Conservation (phyloP, 192 early-diverging fungal genomes). For the Piromyces finnis region DNA sequence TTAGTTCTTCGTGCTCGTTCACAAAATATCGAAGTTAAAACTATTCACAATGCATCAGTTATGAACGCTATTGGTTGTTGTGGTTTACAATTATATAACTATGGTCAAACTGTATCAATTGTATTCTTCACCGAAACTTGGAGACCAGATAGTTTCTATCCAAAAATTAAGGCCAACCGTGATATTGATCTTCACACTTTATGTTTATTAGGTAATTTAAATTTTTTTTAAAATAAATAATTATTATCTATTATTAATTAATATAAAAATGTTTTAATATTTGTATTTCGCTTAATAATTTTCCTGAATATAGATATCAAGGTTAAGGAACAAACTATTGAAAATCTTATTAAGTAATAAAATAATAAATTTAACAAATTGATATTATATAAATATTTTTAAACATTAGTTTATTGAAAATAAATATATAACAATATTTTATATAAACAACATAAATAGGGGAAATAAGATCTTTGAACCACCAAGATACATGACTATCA, state of each 20-base stretch:
- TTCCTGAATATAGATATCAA: slow-evolving; percentile 58
- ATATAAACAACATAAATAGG: too few species aligned
- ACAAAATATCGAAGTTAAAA: slow-evolving; percentile 60
- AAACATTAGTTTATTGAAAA: too few species aligned
- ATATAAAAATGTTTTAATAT: too few species aligned
- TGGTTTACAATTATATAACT: slow-evolving; percentile 92
- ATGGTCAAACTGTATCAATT: slow-evolving; percentile 96
- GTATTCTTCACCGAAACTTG: slow-evolving; percentile 94
- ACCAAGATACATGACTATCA: slow-evolving; percentile 93
- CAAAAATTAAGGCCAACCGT: slow-evolving; percentile 74
- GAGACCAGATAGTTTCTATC: slow-evolving; percentile 94
- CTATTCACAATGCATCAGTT: slow-evolving; percentile 98
- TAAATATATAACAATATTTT: too few species aligned
- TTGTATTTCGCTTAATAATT: too few species aligned
- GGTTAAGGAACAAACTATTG: slow-evolving; percentile 89
- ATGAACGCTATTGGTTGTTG: slow-evolving; percentile 95
- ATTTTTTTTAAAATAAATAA: not conserved
- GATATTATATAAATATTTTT: too few species aligned
- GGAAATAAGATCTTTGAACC: slow-evolving; percentile 90
- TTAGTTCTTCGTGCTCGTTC: slow-evolving; percentile 85
- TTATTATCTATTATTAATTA: too few species aligned
- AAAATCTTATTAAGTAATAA: slow-evolving; percentile 70
- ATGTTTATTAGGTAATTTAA: slow-evolving; percentile 49
- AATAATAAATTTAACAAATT: too few species aligned
- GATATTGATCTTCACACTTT: slow-evolving; percentile 79